Conservation (phyloP, 305 asterid species). For the Fraxinus sp. region DNA sequence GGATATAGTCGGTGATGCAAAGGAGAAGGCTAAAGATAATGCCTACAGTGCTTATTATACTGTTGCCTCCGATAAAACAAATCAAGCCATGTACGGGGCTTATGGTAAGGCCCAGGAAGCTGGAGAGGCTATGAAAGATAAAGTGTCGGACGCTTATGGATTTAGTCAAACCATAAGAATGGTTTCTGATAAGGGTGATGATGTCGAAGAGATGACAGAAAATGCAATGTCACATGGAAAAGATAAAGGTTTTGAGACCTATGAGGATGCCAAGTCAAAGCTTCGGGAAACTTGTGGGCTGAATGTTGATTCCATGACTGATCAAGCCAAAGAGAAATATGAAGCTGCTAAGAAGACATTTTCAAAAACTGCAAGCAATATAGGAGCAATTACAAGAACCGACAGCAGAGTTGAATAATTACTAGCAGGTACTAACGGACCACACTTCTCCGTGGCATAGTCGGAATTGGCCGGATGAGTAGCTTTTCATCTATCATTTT, state of each 20-base stretch:
- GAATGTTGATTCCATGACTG: not conserved
- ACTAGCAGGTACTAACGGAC: not conserved
- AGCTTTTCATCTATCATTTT: not conserved
- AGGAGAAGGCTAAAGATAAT: conserved; percentile 28
- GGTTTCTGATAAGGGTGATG: conserved; percentile 17
- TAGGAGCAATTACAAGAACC: not conserved
- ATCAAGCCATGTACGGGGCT: not conserved
- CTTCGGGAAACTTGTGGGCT: not conserved
- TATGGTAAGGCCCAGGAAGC: conserved; percentile 12
- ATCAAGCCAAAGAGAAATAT: not conserved
- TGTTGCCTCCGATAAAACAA: conserved; percentile 4
- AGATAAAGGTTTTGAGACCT: not conserved
- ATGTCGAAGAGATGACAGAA: not conserved
- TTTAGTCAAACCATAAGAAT: conserved; percentile 3
- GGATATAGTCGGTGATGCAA: conserved; percentile 14
- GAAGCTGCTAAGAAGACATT: not conserved
- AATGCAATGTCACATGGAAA: not conserved
- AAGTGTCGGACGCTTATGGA: conserved; percentile 1
- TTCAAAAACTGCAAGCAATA: not conserved
- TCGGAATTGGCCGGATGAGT: not conserved
- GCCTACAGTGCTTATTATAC: not conserved
- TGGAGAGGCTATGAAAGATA: conserved; percentile 21
- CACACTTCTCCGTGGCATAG: not conserved
- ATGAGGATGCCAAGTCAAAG: not conserved
- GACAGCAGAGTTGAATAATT: not conserved